Conservation (phyloP, 2,329 filamentous ascomycete genomes). For the Epichloe amarillans region DNA sequence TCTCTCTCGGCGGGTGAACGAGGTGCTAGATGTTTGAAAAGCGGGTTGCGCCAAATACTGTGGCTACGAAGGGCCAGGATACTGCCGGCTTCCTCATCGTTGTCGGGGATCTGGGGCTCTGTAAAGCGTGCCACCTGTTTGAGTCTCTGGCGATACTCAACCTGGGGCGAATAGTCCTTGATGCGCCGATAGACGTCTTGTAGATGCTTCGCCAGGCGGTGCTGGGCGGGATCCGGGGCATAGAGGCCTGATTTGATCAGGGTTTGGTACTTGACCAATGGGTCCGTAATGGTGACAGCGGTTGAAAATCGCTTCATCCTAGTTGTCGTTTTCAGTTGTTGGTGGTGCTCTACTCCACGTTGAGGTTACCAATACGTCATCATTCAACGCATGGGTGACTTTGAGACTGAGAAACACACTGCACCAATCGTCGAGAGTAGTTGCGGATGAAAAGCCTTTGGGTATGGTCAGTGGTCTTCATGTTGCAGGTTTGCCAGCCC, state of each 20-base stretch:
- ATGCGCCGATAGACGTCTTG: constrained; percentile 63
- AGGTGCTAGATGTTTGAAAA: constrained; percentile 46
- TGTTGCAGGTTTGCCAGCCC: no score
- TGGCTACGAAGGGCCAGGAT: constrained; percentile 38
- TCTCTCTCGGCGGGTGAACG: constrained; percentile 38
- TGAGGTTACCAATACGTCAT: background rate
- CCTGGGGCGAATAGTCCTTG: constrained; percentile 64
- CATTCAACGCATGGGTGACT: background rate
- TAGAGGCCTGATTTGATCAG: constrained; percentile 54
- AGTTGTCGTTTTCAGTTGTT: background rate
- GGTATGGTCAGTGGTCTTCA: no score
- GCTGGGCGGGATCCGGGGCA: constrained; percentile 56
- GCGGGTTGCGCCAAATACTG: constrained; percentile 43
- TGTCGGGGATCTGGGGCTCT: constrained; percentile 16
- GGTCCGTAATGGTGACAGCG: constrained; percentile 53
- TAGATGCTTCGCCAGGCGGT: constrained; percentile 60
- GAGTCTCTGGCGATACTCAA: constrained; percentile 55
- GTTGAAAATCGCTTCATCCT: constrained; percentile 26
- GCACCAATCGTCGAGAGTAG: no score
- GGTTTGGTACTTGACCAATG: constrained; percentile 62
- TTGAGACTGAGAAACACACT: background rate
- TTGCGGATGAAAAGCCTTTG: no score
- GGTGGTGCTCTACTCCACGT: background rate
- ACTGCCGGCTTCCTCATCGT: constrained; percentile 18
- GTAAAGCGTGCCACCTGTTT: constrained; percentile 41